Base-by-base conservation (phyloP, 2,329 filamentous ascomycete genomes). In the Ascosphaera acerosa region DNA sequence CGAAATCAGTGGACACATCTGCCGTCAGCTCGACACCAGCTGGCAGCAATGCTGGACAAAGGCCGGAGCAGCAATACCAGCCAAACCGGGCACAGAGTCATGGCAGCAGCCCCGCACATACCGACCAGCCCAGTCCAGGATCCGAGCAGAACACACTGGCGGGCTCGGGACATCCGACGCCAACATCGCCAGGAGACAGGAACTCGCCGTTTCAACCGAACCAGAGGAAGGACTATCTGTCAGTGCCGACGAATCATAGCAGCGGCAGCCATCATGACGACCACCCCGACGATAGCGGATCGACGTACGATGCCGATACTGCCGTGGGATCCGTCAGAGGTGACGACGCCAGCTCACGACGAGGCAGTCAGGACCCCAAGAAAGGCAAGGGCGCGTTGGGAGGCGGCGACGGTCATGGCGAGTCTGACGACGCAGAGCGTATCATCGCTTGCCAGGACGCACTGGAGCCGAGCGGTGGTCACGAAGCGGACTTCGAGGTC, bases 401-500 rank as follows among this genome's bases (percentile, higher is more conserved):
- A n/a, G 25, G 16, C 10, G 10, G 25, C 10, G n/a, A n/a, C n/a
- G n/a, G n/a, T n/a, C n/a, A n/a, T n/a, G 25, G 20, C 9, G 12
- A n/a, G 10, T 15, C 12, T 6, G 25, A 27, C 16, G n/a, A n/a
- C n/a, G n/a, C n/a, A n/a, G n/a, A n/a, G n/a, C n/a, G n/a, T n/a
- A 27, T 27, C 25, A 27, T 27, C 10, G 16, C 12, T 15, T 6
- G 16, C 10, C 12, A 27, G 25, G 64, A 72, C 37, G 78, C 78
- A 0, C 54, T 91, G 37, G 67, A 61, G 31, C 76, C 80, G 0
- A 78, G 89, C 45, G 62, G 67, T 22, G 76, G 76, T 4, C 76
- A 70, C 32, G 76, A 82, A 46, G 59, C 55, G 12, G 76, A 84
- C 37, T 91, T 89, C 42, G 42, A 66, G 10, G 70, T 84, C 7